Conservation (phyloP, 2,329 filamentous ascomycete species). For the Remersonia thermophila region DNA sequence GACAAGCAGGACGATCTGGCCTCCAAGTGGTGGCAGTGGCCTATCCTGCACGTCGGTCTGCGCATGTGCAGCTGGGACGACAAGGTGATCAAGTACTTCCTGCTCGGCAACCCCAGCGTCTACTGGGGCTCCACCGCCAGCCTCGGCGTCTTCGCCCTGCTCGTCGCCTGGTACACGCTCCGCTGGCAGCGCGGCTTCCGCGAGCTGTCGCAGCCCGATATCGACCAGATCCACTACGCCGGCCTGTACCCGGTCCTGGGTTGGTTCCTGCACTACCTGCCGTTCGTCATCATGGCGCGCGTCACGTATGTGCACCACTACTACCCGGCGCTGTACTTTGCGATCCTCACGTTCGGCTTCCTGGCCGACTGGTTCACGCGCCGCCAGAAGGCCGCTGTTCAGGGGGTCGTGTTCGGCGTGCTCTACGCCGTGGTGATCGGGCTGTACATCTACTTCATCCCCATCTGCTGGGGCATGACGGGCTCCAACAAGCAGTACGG, state of each 20-base stretch:
- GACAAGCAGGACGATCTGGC: conserved; percentile 98
- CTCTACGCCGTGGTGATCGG: conserved; percentile 66
- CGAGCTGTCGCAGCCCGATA: conserved; percentile 66
- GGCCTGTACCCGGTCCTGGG: conserved; percentile 84
- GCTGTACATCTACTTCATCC: conserved; percentile 81
- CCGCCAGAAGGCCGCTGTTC: conserved; percentile 49
- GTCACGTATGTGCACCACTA: conserved; percentile 99
- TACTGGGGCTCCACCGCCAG: conserved; percentile 89
- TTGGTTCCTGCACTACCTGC: conserved; percentile 93
- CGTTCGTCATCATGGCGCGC: conserved; percentile 94
- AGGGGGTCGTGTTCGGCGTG: conserved; percentile 57
- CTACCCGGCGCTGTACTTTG: conserved; percentile 96
- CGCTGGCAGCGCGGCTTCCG: conserved; percentile 92
- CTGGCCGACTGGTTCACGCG: conserved; percentile 71
- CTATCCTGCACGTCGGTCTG: conserved; percentile 83
- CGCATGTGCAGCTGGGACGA: conserved; percentile 99
- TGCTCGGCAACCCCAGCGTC: conserved; percentile 88
- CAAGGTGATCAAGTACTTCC: conserved; percentile 91
- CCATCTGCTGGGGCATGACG: conserved; percentile 92
- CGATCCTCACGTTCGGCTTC: conserved; percentile 82
- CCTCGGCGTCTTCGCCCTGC: conserved; percentile 57
- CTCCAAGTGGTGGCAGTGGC: conserved; percentile 98
- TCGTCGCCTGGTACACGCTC: conserved; percentile 74
- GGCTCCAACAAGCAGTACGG: conserved; percentile 72
- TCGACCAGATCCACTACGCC: conserved; percentile 91